These are phyloP conservation scores for Fusarium stilboides DNA, from an alignment of 2,329 filamentous ascomycete genomes.

Conservation along the genomic window DNA sequence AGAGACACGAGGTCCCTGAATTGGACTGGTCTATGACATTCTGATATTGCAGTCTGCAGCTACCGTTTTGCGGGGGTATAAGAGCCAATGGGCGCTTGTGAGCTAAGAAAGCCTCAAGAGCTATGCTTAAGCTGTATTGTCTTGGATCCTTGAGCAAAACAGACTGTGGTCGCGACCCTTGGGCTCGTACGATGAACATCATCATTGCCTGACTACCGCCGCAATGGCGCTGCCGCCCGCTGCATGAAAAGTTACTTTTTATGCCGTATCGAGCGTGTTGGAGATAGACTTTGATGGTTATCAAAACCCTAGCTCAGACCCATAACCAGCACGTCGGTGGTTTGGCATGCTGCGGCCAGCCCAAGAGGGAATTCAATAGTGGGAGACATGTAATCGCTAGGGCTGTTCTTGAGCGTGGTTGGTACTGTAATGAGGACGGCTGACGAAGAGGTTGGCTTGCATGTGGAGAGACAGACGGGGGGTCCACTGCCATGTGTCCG, in stretches of 20 bases:
- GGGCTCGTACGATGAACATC: slow-evolving; percentile 46
- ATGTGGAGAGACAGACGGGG: slow-evolving; percentile 42
- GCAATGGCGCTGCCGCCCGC: slow-evolving; percentile 29
- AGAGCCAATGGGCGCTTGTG: slow-evolving; percentile 19
- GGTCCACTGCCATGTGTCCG: slow-evolving; percentile 50
- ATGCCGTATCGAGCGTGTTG: slow-evolving; percentile 39
- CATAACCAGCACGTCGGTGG: slow-evolving; percentile 26
- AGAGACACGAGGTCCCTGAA: slow-evolving; percentile 16
- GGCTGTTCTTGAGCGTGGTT: slow-evolving; percentile 25
- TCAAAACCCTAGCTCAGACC: slow-evolving; percentile 31
- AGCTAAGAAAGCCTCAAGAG: slow-evolving; percentile 14
- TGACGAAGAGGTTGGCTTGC: slow-evolving; percentile 43
- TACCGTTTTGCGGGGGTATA: slow-evolving; percentile 21
- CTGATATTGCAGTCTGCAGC: slow-evolving; percentile 28
- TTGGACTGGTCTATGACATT: slow-evolving; percentile 21
- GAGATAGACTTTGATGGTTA: slow-evolving; percentile 26
- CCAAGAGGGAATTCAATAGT: slow-evolving; percentile 33
- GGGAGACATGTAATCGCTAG: slow-evolving; percentile 26
- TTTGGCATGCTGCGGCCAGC: slow-evolving; percentile 37
- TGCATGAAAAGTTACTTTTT: slow-evolving; percentile 39
- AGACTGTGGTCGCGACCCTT: slow-evolving; percentile 36
- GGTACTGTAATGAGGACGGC: slow-evolving; percentile 27
- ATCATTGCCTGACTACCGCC: slow-evolving; percentile 26
- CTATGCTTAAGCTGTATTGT: slow-evolving; percentile 28
- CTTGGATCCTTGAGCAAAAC: slow-evolving; percentile 35